Evolutionary conservation across 2,329 filamentous ascomycete genomes (phyloP), one percentile per base, ranked within the genome.

Genomic region (Cercospora zeina): DNA sequence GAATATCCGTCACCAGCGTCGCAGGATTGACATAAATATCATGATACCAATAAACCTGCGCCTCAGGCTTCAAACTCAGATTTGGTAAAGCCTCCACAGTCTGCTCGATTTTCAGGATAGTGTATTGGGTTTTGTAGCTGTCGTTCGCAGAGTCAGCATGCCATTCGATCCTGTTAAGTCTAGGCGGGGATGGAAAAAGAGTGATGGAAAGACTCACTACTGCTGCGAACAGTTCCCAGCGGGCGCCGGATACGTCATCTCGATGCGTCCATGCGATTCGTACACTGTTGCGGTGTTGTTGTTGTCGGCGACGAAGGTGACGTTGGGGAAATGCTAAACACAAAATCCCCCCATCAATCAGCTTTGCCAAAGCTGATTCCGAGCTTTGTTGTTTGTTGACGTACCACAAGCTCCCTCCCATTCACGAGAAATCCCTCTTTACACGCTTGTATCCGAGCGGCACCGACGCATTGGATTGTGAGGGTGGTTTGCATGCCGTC

Each of bases 131-230:
- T n/a, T n/a, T n/a, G n/a, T n/a, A n/a, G n/a, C n/a, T n/a, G n/a
- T n/a, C n/a, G n/a, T n/a, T n/a, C n/a, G n/a, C n/a, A n/a, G n/a
- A n/a, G n/a, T n/a, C n/a, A n/a, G n/a, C n/a, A n/a, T n/a, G n/a
- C n/a, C n/a, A n/a, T n/a, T n/a, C n/a, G n/a, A n/a, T n/a, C n/a
- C n/a, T n/a, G n/a, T n/a, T n/a, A n/a, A n/a, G n/a, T n/a, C n/a
- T n/a, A n/a, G n/a, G n/a, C n/a, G n/a, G n/a, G n/a, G n/a, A n/a
- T n/a, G n/a, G n/a, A n/a, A n/a, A n/a, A n/a, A n/a, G n/a, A n/a
- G n/a, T n/a, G n/a, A n/a, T n/a, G n/a, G 9, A 27, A 16, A 57
- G n/a, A 61, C 61, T 54, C n/a, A 62, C 61, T 62, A 62, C 27
- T 59, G 55, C 50, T 62, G 61, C 14, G 61, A 59, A 33, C 61